Evolutionary conservation across 257 asterid species (phyloP), one percentile per base, ranked within the genome.

Genomic region (Linderniella brevidens): DNA sequence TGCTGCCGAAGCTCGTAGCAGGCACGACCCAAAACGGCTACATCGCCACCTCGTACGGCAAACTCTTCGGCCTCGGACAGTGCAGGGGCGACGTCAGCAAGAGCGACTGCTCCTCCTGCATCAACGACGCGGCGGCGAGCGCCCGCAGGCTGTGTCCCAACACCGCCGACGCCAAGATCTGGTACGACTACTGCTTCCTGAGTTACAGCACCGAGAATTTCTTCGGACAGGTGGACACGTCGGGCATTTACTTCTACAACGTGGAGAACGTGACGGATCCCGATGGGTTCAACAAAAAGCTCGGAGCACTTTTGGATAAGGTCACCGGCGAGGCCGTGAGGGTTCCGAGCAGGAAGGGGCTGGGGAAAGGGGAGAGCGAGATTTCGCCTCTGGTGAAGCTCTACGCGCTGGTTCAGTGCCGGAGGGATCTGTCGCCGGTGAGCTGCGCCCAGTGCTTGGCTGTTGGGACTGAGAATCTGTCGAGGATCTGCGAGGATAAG

Each of bases 331-430:
- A 68, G 18, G 95, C 97, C 9, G 60, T 68, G 8, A 13, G 36
- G 60, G 32, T 25, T 25, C 60, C 77, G 3, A 54, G 9, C 13
- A 80, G 60, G 51, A 61, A 48, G 43, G 85, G 92, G 14, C 62
- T 83, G 3, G 93, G 95, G 0, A 72, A 55, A 25, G 88, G 77
- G 32, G 69, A 71, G 71, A 69, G 38, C 9, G 35, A 58, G 1
- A 8, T 77, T 8, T 66, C 81, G 1, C 29, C 56, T 1, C 76
- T 64, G 13, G 3, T 56, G 7, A 65, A 60, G 15, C 68, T 87
- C 7, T 80, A 83, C 16, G 88, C 65, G 0, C 55, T 83, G 81
- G 86, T 63, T 56, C 97, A 87, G 39, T 87, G 95, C 85, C 78
- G 79, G 0, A 49, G 86, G 46, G 95, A 80, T 50, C 44, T 87